These are phyloP conservation scores for Silene uniflora DNA, from an alignment of 148 eudicot genomes.

Conservation along the genomic window DNA sequence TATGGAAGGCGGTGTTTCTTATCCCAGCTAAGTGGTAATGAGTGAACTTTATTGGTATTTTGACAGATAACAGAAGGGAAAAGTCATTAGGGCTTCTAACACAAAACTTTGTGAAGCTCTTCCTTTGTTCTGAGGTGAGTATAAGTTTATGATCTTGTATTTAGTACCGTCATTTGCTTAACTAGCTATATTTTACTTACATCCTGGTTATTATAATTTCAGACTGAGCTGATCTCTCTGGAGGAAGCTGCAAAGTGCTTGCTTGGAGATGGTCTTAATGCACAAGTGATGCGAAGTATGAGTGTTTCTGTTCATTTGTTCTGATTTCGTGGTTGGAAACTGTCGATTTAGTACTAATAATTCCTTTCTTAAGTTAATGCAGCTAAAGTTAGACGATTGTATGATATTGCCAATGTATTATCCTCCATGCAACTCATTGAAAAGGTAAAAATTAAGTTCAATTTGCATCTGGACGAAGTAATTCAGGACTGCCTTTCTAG, in stretches of 20 bases:
- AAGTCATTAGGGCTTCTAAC: constrained; percentile 92
- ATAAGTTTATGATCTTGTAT: not conserved
- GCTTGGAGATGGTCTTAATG: constrained; percentile 74
- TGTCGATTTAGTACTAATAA: constrained; percentile 31
- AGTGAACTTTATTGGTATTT: constrained; percentile 4
- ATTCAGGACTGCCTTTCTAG: not conserved
- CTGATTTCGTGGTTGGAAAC: not conserved
- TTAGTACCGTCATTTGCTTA: not conserved
- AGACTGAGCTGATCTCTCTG: constrained; percentile 78
- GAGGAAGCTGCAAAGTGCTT: constrained; percentile 87
- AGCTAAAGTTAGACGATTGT: constrained; percentile 93
- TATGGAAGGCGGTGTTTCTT: not conserved
- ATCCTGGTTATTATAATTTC: not conserved
- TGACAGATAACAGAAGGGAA: constrained; percentile 78
- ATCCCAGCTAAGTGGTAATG: not conserved
- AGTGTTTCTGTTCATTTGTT: constrained; percentile 6
- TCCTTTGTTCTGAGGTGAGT: constrained; percentile 77
- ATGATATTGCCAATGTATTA: constrained; percentile 92
- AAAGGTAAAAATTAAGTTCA: constrained; percentile 48
- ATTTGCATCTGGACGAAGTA: not conserved
- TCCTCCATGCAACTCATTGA: constrained; percentile 91
- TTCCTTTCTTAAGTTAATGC: constrained; percentile 41
- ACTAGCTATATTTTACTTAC: not conserved
- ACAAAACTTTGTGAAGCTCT: constrained; percentile 91
- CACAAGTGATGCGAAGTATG: constrained; percentile 74